Evolutionary conservation across 2,329 filamentous ascomycete species (phyloP), one percentile per base, ranked within the genome.

Genomic region (Colletotrichum sp.): DNA sequence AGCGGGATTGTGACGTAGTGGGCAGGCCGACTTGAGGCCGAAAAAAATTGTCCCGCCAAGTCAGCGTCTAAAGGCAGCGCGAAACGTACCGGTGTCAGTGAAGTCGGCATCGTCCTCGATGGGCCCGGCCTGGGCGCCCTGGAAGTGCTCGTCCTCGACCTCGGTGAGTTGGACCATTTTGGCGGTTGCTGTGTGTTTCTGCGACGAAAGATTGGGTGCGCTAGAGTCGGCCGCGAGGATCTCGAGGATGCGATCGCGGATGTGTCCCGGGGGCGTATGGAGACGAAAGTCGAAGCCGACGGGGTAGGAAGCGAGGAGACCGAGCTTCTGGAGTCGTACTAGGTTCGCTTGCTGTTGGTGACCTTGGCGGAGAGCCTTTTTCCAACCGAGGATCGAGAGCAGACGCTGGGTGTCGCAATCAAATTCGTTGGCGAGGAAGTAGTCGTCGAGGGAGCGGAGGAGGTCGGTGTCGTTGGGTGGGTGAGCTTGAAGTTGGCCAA

Each of bases 121-220:
- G 76, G 93, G 92, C 74, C 91, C 89, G 77, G 92, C 87, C 82
- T 94, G 93, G 80, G 90, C 88, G 85, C 92, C 89, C 87, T 94
- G 90, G 90, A 98, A 98, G 87, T 98, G 95, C 91, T 98, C 96
- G 85, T 99, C 96, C 84, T 98, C 94, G 83, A 99, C 96, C 90
- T 99, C 96, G 84, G 95, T 95, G 84, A 99, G 95, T 87, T 96
- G 95, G 86, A 99, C 96, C 96, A 99, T 98, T 82, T 86, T 93
- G 87, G 74, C 79, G 61, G 73, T 55, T 13, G 30, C 55, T 36
- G 70, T 26, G 60, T 60, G 57, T 59, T 52, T 13, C 30, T 72
- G 60, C 21, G 36, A 28, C 16, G 59, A 12, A 30, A 26, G 18
- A 15, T 64, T 32, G 64, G 13, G 26, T 68, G 57, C 64, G 48